Percentiles rank a stretch among this genome's conserved stretches.
phyloP scores from a whole-genome alignment of 208 protist species.

The Acanthamoeba castellanii region DNA sequence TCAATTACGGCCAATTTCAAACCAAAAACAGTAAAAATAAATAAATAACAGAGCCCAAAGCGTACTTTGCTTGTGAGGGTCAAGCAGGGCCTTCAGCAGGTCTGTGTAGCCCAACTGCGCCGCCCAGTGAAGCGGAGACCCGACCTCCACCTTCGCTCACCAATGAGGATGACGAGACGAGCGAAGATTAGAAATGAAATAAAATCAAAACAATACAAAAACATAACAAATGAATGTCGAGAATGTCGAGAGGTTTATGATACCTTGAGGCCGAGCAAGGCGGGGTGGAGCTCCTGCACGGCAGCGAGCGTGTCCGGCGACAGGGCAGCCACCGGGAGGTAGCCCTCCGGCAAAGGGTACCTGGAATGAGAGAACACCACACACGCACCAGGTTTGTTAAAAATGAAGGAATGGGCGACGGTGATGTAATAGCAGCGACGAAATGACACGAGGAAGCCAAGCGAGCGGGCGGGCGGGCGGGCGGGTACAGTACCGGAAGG shows the following conservation, averaged over 20 bases:
- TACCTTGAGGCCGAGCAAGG: not conserved
- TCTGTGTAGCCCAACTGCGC: not conserved
- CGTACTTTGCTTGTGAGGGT: not conserved
- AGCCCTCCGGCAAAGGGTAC: not conserved
- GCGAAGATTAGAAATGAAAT: too few species aligned
- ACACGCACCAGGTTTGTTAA: too few species aligned
- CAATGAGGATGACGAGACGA: too few species aligned
- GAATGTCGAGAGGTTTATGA: too few species aligned
- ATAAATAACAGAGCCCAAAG: not conserved
- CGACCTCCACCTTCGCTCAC: not conserved
- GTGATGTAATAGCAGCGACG: too few species aligned
- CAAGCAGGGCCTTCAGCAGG: not conserved
- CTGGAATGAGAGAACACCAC: not conserved
- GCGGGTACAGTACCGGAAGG: not conserved
- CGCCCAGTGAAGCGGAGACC: not conserved
- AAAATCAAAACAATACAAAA: too few species aligned
- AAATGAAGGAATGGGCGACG: too few species aligned
- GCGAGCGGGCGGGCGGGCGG: too few species aligned
- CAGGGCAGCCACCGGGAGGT: not conserved
- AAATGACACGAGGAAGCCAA: too few species aligned
- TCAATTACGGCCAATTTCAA: too few species aligned
- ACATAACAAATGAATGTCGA: too few species aligned
- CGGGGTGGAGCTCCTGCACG: not conserved
- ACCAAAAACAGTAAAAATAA: not conserved
- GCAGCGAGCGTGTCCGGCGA: not conserved